Base-by-base conservation (phyloP, 257 asterid species). In the Nicotiana knightiana region DNA sequence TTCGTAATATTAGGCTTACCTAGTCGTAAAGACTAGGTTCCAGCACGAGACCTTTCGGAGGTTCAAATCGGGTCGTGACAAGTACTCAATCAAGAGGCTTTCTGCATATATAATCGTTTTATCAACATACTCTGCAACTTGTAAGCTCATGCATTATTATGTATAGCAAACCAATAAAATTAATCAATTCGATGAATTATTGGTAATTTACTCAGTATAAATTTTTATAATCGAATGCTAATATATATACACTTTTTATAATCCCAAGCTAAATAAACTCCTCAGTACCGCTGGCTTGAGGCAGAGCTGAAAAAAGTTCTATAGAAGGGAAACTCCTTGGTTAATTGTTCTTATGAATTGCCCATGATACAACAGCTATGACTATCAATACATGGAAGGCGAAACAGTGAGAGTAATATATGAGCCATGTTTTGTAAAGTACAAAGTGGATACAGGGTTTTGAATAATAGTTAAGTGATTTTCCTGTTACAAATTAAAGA, bases 321-420 rank as follows among this genome's bases (percentile, higher is more conserved):
- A 95, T 85, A 82, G 98, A 51, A 87, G 90, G 0, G 95, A 92
- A 81, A 93, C 98, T 15, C 98, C 98, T 0, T 95, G 98, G 98
- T 77, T 95, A 84, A 88, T 95, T 78, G 98, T 93, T 57, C 92
- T 92, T 7, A 51, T 91, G 92, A 98, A 95, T 82, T 85, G 97
- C 5, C 98, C 98, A 6, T 92, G 95, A 97, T 95, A 95, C 91
- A 93, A 95, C 84, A 94, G 98, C 93, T 89, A 93, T 85, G 81
- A 66, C 61, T 89, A 89, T 83, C 98, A 93, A 89, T 91, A 70
- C 64, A 88, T 95, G 95, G 98, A 95, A 89, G 98, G 97, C 28
- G 98, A 95, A 86, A 87, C 91, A 61, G 92, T 95, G 98, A 86
- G 98, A 85, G 98, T 93, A 58, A 87, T 91, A 93, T 94, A n/a